Conservation (phyloP, 2,329 filamentous ascomycete species). For the Scytalidium sp. region DNA sequence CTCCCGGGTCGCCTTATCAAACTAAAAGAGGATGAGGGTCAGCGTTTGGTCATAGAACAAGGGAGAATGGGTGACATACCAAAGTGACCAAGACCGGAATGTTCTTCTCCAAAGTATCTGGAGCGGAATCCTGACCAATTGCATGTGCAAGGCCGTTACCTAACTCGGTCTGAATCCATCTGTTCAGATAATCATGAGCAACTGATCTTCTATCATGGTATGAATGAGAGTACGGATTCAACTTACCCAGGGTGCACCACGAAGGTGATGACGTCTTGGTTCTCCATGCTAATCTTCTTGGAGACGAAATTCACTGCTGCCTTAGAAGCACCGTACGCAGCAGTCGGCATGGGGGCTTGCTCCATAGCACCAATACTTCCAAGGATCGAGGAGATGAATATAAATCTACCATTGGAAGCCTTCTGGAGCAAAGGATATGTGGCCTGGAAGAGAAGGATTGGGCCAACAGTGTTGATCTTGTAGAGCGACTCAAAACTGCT, state of each 20-base stretch:
- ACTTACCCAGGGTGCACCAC: conserved; percentile 26
- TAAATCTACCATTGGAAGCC: conserved; percentile 30
- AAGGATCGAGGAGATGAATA: conserved; percentile 31
- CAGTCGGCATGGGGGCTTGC: conserved; percentile 4
- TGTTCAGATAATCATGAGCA: not conserved
- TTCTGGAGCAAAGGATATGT: conserved; percentile 35
- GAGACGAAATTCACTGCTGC: conserved; percentile 32
- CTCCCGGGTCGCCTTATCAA: conserved; percentile 33
- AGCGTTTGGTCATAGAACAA: not conserved
- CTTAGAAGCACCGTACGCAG: conserved; percentile 44
- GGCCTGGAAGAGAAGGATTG: conserved; percentile 42
- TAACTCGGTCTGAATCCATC: conserved; percentile 39
- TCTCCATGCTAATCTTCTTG: conserved; percentile 34
- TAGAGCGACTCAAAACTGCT: conserved; percentile 35
- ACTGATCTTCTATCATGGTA: not conserved
- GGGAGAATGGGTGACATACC: conserved; percentile 13
- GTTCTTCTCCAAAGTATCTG: conserved; percentile 32
- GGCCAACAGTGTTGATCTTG: conserved; percentile 41
- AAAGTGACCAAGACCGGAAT: conserved; percentile 28
- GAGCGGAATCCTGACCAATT: conserved; percentile 29
- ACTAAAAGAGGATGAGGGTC: not conserved
- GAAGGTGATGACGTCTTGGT: conserved; percentile 30
- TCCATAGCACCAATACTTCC: conserved; percentile 20
- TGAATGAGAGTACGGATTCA: not conserved
- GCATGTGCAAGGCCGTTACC: conserved; percentile 33